Percentiles rank a stretch among this genome's conserved stretches.
Evolutionary conservation across 352 stramenopile genomes (phyloP).

Genomic region (Thalassiosira livingstoniorum): DNA sequence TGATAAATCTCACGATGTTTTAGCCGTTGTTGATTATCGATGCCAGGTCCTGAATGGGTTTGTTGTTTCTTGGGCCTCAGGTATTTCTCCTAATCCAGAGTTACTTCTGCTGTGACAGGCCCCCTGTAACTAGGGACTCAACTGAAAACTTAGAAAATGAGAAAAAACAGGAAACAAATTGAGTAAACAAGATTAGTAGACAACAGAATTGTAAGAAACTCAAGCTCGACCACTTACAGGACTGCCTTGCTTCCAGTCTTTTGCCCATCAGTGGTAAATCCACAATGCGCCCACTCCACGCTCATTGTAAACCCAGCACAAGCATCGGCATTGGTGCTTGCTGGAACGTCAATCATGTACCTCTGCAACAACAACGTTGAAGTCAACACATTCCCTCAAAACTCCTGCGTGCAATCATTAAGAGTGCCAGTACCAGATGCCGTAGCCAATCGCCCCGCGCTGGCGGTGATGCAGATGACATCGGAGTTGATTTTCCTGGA

Average conservation of each 20-base stretch:
- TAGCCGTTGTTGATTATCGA: constrained; percentile 39
- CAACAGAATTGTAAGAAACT: too few species aligned
- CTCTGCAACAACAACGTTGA: too few species aligned
- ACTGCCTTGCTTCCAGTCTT: constrained; percentile 67
- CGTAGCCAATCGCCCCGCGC: too few species aligned
- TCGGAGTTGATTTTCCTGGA: too few species aligned
- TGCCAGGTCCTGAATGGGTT: constrained; percentile 40
- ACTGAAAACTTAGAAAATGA: constrained; percentile 1
- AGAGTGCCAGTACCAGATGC: too few species aligned
- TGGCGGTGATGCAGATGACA: too few species aligned
- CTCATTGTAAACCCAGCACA: constrained; percentile 29
- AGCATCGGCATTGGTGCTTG: not conserved
- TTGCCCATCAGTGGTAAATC: constrained; percentile 42
- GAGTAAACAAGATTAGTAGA: not conserved
- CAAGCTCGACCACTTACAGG: too few species aligned
- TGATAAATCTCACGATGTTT: constrained; percentile 64
- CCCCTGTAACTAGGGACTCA: constrained; percentile 24
- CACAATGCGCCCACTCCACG: constrained; percentile 39
- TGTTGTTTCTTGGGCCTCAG: constrained; percentile 37
- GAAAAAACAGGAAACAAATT: not conserved
- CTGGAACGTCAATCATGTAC: constrained; percentile 35
- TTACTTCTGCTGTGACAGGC: constrained; percentile 16
- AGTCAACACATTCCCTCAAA: too few species aligned
- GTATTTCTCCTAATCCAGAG: too few species aligned
- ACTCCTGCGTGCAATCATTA: too few species aligned